Base-by-base conservation (phyloP, 768 basidiomycete genomes). In the Tulasnella sp. region DNA sequence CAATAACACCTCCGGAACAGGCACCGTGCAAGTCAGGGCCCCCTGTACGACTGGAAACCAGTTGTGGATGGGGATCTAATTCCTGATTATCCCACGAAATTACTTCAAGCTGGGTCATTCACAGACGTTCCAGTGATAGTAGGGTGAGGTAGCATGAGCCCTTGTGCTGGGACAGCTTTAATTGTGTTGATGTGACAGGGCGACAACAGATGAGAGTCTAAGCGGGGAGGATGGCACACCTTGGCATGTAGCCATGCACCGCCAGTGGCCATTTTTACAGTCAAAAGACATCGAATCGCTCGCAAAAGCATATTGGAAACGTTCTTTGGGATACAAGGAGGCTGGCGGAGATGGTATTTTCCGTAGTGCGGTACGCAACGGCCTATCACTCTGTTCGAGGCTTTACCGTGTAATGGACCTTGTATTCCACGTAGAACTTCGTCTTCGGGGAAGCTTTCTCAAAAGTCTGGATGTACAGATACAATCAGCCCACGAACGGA, bases 21-120 rank as follows among this genome's bases (percentile, higher is more conserved):
- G 32, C 26, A 59, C 52, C 52, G 52, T 29, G 26, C 52, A 59
- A 32, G 26, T 22, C 52, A 26, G 22, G 52, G 52, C 5, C 52
- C 52, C 22, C 52, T 59, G 26, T 29, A 59, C 52, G 52, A 63
- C 17, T 72, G 71, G 71, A 72, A 72, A 52, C 87, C 87, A 2
- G 85, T 88, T 8, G 62, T 89, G 5, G 89, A 89, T 74, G 84
- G 84, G 0, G 81, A 82, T 63, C 73, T 86, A 8, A 79, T 89
- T 73, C 81, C 82, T 1, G 83, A 84, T n/a, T 80, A 80, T 72
- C 87, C 87, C 0, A 86, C 86, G 0, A 76, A 77, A 34, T 80
- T 80, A 4, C 81, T 89, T 41, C 76, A 82, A 5, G 67, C 77
- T 1, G 85, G 86, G 2, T 80, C 82, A 19, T 85, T 86, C 70